Percentiles rank a stretch among this genome's conserved stretches.
Conservation (phyloP, 2,329 filamentous ascomycete genomes). For the Aureobasidium sp. region DNA sequence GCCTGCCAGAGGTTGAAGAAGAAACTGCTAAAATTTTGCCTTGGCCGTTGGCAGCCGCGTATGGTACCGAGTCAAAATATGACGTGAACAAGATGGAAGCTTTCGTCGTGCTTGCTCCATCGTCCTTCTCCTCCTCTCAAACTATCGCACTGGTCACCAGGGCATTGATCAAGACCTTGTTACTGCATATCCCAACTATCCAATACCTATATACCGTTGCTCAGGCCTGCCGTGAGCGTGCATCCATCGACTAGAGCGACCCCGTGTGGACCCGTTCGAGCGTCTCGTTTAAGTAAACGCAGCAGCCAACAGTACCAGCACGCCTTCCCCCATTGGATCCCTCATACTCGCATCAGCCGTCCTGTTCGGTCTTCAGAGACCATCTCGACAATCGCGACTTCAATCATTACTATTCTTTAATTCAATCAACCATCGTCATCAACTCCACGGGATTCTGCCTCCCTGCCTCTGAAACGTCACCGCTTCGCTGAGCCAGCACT, state of each 20-base stretch:
- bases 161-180: not conserved
- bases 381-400: not conserved
- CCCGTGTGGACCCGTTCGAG: slow-evolving; percentile 1
- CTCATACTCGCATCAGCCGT: not conserved
- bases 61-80: slow-evolving; percentile 4
- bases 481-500: not conserved
- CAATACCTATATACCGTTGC: not conserved
- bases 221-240: not conserved
- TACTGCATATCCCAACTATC: not conserved
- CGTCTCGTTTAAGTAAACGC: not conserved
- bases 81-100: not conserved
- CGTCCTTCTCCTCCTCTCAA: not conserved
- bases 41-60: not conserved
- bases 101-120: not conserved
- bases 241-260: not conserved
- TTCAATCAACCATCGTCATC: not conserved
- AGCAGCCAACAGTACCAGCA: not conserved
- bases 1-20: slow-evolving; percentile 3
- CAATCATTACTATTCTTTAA: not conserved
- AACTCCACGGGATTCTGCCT: not conserved
- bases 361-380: not conserved
- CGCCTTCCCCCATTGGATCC: not conserved
- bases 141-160: not conserved
- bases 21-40: slow-evolving; percentile 8
- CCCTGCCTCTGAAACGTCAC: not conserved